phyloP scores from a whole-genome alignment of 1,139 yeast genomes.

The Lizanozyma gosingica region DNA sequence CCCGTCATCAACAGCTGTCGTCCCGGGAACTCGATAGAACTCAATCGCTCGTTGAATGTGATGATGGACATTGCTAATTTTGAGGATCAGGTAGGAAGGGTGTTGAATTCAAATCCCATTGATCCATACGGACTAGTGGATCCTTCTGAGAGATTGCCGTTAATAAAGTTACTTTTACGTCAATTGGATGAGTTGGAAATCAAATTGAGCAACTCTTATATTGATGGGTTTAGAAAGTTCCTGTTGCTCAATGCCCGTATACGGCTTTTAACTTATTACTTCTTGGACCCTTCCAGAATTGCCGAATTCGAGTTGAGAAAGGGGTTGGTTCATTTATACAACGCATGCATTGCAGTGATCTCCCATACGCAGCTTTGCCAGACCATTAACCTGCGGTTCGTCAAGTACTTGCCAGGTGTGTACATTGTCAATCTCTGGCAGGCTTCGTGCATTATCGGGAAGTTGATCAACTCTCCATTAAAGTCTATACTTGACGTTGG shows the following conservation, averaged over 20 bases:
- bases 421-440: slow-evolving; percentile 83
- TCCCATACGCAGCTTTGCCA: slow-evolving; percentile 60
- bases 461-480: slow-evolving; percentile 67
- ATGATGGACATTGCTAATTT: slow-evolving; percentile 78
- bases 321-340: slow-evolving; percentile 70
- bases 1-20: slow-evolving; percentile 50
- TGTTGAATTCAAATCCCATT: slow-evolving; percentile 63
- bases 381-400: slow-evolving; percentile 49
- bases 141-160: slow-evolving; percentile 61
- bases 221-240: slow-evolving; percentile 62
- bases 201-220: slow-evolving; percentile 22
- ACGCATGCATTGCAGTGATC: slow-evolving; percentile 66
- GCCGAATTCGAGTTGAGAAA: slow-evolving; percentile 57
- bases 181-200: slow-evolving; percentile 72
- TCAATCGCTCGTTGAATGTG: slow-evolving; percentile 61
- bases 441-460: slow-evolving; percentile 76
- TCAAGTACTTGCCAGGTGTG: slow-evolving; percentile 76
- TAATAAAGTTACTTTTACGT: slow-evolving; percentile 58
- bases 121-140: slow-evolving; percentile 63
- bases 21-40: slow-evolving; percentile 22
- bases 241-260: slow-evolving; percentile 66
- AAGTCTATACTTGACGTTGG: slow-evolving; percentile 58
- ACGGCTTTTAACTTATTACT: slow-evolving; percentile 72
- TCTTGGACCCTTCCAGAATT: slow-evolving; percentile 53
- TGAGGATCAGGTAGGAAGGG: slow-evolving; percentile 76